Base-by-base conservation (phyloP, 768 basidiomycete genomes). In the Crassisporium funariophilum region DNA sequence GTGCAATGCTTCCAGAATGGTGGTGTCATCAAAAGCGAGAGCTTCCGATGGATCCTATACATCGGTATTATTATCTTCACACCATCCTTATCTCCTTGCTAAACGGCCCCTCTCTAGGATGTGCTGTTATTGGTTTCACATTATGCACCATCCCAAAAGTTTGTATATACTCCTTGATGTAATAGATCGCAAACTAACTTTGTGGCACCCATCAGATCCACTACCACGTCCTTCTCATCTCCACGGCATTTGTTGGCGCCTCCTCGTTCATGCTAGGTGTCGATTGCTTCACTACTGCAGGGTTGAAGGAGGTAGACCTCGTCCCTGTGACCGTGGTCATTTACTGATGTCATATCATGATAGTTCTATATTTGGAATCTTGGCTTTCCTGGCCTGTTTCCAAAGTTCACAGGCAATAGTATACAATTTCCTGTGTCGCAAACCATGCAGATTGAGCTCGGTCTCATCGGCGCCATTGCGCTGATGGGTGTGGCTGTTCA, bases 281-380 rank as follows among this genome's bases (percentile, higher is more conserved):
- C 29, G 95, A 98, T 67, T 97, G 95, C 64, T 97, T 83, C 65
- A 89, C 92, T 2, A 88, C 90, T 13, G 91, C 88, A 5, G 90
- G 89, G 16, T 77, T 98, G 43, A 98, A 98, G 72, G 94, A 97
- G 82, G 92, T 88, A 55, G 29, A 10, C 29, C 29, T 31, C 29
- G 29, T n/a, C 40, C 41, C 52, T 53, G 40, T 27, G 45, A 25
- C 34, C 33, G 27, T 35, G 40, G 42, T 40, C 44, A 45, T 35
- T 44, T 37, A 35, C 42, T 41, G 48, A 50, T 41, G 42, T 48
- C 4, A 31, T 25, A 16, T 42, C 21, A 41, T 44, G 24, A 33
- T 46, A 95, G 91, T 97, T 97, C 70, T 98, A 97, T 68, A 74
- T 97, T 41, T 97, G 89, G 84, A 98, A 97, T 64, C 73, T 98